Evolutionary conservation across 2,329 filamentous ascomycete species (phyloP), one percentile per base, ranked within the genome.

Genomic region (Achaetomium macrosporum): DNA sequence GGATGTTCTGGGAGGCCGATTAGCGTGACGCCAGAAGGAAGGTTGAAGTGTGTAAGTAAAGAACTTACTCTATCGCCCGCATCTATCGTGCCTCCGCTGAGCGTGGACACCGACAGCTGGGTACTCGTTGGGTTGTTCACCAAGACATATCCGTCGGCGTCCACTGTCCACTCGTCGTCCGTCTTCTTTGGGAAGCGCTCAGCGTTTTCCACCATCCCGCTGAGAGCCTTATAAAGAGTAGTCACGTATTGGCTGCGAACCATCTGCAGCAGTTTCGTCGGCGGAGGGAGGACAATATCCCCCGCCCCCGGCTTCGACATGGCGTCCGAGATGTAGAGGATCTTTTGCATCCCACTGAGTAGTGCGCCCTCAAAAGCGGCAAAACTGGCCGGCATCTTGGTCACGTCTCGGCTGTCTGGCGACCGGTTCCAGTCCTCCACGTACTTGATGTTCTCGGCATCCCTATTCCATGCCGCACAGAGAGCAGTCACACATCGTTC

Each of bases 131-230:
- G 55, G 33, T 53, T 61, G n/a, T 35, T 51, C 12, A 66, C 62
- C 12, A 66, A 61, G 8, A 73, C 67, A 36, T 72, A 69, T 7
- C 68, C 66, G 13, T 78, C 76, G 16, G 66, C 62, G 15, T 77
- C 74, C 3, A 74, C 73, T 0, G 74, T 77, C 80, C 80, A 83
- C 52, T 82, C 79, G 54, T 83, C 79, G 42, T 85, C 83, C 1
- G 81, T 73, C 60, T 82, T 83, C 60, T 84, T 81, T 13, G 83
- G 69, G 3, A 84, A 79, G 53, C 83, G 83, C 70, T 97, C 90
- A 3, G 93, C 92, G 68, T 96, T 97, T 70, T 97, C 93, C 1
- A 99, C 90, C 83, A 99, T 92, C 19, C 92, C 93, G 63, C 89
- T 95, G 36, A 99, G 73, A 7, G 90, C 90, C 68, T 95, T 95